Percentiles rank a stretch among this genome's conserved stretches.
Evolutionary conservation across 2,329 filamentous ascomycete species (phyloP).

Genomic region (Incumbomyces delicatus): DNA sequence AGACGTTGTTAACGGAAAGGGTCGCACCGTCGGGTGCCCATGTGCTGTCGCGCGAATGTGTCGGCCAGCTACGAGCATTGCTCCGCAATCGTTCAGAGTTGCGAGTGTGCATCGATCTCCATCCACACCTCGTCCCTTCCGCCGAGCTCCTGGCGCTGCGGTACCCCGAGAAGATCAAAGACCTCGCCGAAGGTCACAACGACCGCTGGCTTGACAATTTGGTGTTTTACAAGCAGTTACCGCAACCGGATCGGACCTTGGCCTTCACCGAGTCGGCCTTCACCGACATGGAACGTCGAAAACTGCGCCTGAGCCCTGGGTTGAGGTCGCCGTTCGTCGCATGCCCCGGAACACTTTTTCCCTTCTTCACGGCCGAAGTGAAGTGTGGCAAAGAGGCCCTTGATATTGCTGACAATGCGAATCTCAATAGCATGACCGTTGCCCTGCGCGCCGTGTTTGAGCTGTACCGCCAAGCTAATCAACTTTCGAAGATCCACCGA

Average conservation of each 20-base stretch:
- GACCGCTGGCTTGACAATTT: slow-evolving; percentile 22
- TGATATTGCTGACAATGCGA: not conserved
- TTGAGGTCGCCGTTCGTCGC: not conserved
- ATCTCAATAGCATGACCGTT: slow-evolving; percentile 4
- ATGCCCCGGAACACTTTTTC: slow-evolving; percentile 16
- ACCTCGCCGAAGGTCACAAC: slow-evolving; percentile 48
- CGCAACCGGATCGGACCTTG: not conserved
- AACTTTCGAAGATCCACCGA: not conserved
- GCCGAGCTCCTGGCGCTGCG: not conserved
- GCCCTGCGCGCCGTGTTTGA: slow-evolving; percentile 2
- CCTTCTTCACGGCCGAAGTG: not conserved
- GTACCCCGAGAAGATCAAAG: not conserved
- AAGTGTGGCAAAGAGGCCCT: not conserved
- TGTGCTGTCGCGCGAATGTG: no score
- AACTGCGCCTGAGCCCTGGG: not conserved
- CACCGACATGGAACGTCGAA: not conserved
- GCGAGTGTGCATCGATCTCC: not conserved
- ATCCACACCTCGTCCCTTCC: not conserved
- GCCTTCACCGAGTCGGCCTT: not conserved
- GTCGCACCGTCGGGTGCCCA: no score
- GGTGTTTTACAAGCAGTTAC: not conserved
- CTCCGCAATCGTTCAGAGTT: not conserved
- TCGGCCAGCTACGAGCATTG: no score
- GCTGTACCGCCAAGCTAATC: not conserved
- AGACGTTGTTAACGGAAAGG: no score